Evolutionary conservation across 768 basidiomycete genomes (phyloP), one percentile per base, ranked within the genome.

Genomic region (Boletus sp.): DNA sequence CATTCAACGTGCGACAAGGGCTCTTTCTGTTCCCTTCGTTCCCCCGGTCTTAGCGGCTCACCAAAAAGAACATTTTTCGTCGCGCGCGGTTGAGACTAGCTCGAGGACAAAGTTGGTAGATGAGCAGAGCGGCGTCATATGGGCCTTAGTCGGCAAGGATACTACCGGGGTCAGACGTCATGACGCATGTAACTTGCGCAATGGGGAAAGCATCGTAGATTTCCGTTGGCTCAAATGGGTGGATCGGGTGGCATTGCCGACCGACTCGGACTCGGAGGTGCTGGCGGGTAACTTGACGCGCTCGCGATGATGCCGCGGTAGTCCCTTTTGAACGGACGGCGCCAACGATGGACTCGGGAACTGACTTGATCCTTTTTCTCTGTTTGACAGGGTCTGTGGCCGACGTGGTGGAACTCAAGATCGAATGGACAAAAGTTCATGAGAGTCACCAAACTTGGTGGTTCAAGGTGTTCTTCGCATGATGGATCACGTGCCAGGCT

Each of bases 131-230:
- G 0, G 85, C 84, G 17, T 87, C 89, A 4, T 69, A n/a, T n/a
- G n/a, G 75, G 0, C 88, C 90, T 55, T 84, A 80, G 67, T 92
- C 87, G 0, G 81, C 79, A 8, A 94, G 80, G 55, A 94, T 82
- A 61, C 89, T 90, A 14, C 80, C 76, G 0, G 90, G 81, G 62
- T 90, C 90, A 2, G 83, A 78, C 0, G 88, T 89, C 90, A 94
- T 92, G 20, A 93, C 87, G 4, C 91, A 83, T 2, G 88, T 93
- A 1, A 92, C 90, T 54, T 92, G 85, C n/a, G 82, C 81, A 52
- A 94, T 91, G 2, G 92, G 90, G 8, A 64, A 28, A 62, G 64
- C 52, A 59, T 65, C 29, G 69, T 71, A 7, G 63, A 67, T 68
- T 47, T 69, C 68, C 3, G 65, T 61, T 35, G 54, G 8, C 5